A percentile compares a stretch with the other conserved stretches of the same genome.
Conservation (phyloP, 352 stramenopile genomes). For the Phytophthora hibernalis region DNA sequence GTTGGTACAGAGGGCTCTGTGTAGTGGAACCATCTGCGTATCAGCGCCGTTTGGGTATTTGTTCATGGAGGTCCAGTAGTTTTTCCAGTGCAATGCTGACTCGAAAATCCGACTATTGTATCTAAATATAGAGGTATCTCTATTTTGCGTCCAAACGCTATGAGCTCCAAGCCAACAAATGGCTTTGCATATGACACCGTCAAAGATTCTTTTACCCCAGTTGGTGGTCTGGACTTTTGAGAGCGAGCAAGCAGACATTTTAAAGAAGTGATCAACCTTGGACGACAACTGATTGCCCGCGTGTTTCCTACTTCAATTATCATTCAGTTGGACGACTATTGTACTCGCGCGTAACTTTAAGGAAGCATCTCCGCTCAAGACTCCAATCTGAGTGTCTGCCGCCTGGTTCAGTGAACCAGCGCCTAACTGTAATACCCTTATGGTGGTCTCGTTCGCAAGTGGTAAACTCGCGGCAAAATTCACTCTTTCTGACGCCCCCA, state of each 20-base stretch:
- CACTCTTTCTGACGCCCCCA: no score
- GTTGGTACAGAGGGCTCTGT: neutral
- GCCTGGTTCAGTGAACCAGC: neutral
- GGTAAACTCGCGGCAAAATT: no score
- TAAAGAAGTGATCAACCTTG: no score
- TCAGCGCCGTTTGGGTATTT: slow-evolving; percentile 16
- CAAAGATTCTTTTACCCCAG: slow-evolving; percentile 20
- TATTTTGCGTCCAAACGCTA: slow-evolving; percentile 7
- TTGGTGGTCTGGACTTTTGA: slow-evolving; percentile 9
- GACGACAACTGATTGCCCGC: neutral
- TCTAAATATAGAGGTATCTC: slow-evolving; percentile 12
- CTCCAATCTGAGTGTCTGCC: neutral
- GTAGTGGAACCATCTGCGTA: neutral
- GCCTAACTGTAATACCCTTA: no score
- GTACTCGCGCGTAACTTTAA: no score
- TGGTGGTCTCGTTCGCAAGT: no score
- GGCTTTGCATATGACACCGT: slow-evolving; percentile 21
- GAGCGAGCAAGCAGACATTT: neutral
- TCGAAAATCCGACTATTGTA: slow-evolving; percentile 11
- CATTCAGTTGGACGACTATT: no score
- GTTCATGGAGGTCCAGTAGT: slow-evolving; percentile 1
- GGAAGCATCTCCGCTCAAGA: neutral
- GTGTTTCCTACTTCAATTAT: no score
- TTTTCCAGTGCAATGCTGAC: neutral
- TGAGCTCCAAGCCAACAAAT: slow-evolving; percentile 17